These are phyloP conservation scores for Imleria badia DNA, from an alignment of 768 basidiomycete genomes.

Conservation along the genomic window DNA sequence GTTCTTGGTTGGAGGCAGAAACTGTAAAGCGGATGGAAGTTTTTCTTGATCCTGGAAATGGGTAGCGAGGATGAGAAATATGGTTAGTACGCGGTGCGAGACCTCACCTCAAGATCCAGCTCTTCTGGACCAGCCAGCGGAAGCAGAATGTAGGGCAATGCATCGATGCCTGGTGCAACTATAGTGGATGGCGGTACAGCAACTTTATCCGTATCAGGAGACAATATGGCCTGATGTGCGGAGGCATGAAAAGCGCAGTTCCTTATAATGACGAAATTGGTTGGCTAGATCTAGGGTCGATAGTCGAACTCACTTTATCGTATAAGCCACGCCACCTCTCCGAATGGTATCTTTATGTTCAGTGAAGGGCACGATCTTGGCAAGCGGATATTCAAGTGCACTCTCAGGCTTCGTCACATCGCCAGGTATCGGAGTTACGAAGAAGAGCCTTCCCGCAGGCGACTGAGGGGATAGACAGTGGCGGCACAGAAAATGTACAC, in stretches of 20 bases:
- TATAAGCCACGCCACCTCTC: constrained; percentile 81
- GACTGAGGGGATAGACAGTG: constrained; percentile 44
- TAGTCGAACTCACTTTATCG: constrained; percentile 66
- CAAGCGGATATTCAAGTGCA: constrained; percentile 73
- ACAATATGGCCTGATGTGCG: constrained; percentile 70
- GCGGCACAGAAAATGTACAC: not conserved
- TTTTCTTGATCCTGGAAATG: constrained; percentile 79
- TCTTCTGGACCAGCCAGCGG: constrained; percentile 96
- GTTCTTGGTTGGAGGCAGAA: constrained; percentile 80
- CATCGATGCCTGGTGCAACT: constrained; percentile 74
- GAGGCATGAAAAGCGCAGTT: constrained; percentile 74
- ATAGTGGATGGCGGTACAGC: constrained; percentile 57
- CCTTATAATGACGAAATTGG: constrained; percentile 39
- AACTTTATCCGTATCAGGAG: constrained; percentile 57
- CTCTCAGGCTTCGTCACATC: constrained; percentile 45
- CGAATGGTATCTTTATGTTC: constrained; percentile 88
- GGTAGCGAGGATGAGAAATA: not conserved
- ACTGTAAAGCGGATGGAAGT: constrained; percentile 80
- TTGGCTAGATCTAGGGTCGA: constrained; percentile 10
- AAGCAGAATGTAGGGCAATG: constrained; percentile 80
- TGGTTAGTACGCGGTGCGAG: not conserved
- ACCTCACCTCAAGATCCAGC: constrained; percentile 79
- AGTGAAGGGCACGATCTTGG: constrained; percentile 82
- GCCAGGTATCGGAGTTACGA: constrained; percentile 64
- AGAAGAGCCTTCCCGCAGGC: constrained; percentile 74